Evolutionary conservation across 192 early-diverging fungal genomes (phyloP), one percentile per base, ranked within the genome.

Genomic region (Backusella westeae): DNA sequence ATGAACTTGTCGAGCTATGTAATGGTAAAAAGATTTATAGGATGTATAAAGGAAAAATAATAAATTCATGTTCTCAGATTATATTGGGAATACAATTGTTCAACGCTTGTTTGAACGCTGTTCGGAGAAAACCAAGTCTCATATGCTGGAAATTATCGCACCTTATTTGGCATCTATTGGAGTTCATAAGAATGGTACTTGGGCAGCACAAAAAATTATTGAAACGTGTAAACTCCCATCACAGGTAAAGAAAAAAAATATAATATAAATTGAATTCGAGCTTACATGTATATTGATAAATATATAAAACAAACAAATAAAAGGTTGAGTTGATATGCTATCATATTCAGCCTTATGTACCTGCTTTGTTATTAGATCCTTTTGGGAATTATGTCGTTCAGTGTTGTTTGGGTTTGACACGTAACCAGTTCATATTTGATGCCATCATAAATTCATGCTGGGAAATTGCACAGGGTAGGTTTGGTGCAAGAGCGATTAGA

Each of bases 321-420:
- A 4, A 89, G 83, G 90, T 93, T 71, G 49, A 85, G 36, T 74
- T 87, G 4, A 88, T 92, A 12, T 89, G 90, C 69, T 79, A 86
- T 14, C 75, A 86, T 67, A 86, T 94, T 70, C 87, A 83, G 42
- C 85, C 85, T 4, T 95, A 89, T 81, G 91, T 94, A 17, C 95
- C 96, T 10, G 92, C 93, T 52, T 87, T 99, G 44, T 88, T 99
- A 36, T 82, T 97, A 49, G 96, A 99, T 86, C 96, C 97, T 78
- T 96, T 97, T 80, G 97, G 97, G 79, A 99, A 99, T 89, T 99
- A 99, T 87, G 97, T 99, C 6, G 94, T 99, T 15, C 97, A 99
- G 83, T 94, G 95, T 79, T 98, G 96, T 78, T 84, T 99, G 15
- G 88, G 91, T 23, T 87, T 99, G 26, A 75, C 88, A 15, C 85